phyloP scores from a whole-genome alignment of 345 rosid genomes.

The Populus nigra region DNA sequence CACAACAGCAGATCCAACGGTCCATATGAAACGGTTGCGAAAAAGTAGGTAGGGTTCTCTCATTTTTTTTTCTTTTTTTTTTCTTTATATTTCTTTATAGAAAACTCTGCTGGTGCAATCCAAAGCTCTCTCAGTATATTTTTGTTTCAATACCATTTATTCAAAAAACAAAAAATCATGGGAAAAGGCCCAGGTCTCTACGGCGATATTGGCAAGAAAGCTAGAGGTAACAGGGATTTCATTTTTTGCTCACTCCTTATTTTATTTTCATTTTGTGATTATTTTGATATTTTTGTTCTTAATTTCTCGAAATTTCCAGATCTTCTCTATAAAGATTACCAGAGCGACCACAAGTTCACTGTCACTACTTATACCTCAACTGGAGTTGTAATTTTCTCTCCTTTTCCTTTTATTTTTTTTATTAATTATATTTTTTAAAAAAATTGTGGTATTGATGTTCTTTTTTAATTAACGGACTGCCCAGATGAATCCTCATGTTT shows the following conservation, averaged over 20 bases:
- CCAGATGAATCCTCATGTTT: not conserved
- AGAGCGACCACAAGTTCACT: slow-evolving; percentile 86
- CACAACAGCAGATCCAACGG: slow-evolving; percentile 26
- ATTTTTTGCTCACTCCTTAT: not conserved
- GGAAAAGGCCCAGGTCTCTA: slow-evolving; percentile 95
- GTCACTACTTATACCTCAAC: slow-evolving; percentile 65
- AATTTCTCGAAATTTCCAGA: slow-evolving; percentile 35
- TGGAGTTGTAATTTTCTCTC: slow-evolving; percentile 64
- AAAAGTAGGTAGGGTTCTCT: not conserved
- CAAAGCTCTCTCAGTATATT: not conserved
- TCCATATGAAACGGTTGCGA: not conserved
- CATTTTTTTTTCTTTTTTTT: slow-evolving; percentile 1
- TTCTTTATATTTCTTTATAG: not conserved
- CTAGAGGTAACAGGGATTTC: slow-evolving; percentile 51
- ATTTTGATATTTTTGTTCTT: not conserved
- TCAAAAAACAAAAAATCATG: slow-evolving; percentile 44
- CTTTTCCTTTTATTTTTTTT: not conserved
- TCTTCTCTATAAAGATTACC: slow-evolving; percentile 87
- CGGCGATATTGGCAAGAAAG: slow-evolving; percentile 88
- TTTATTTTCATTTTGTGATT: not conserved
- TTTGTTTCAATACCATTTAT: slow-evolving; percentile 10
- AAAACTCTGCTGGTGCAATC: not conserved
- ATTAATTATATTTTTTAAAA: not conserved
- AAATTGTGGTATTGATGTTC: not conserved
- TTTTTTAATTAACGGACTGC: not conserved